These are phyloP conservation scores for Fusarium longipes DNA, from an alignment of 2,329 filamentous ascomycete genomes.

Conservation along the genomic window DNA sequence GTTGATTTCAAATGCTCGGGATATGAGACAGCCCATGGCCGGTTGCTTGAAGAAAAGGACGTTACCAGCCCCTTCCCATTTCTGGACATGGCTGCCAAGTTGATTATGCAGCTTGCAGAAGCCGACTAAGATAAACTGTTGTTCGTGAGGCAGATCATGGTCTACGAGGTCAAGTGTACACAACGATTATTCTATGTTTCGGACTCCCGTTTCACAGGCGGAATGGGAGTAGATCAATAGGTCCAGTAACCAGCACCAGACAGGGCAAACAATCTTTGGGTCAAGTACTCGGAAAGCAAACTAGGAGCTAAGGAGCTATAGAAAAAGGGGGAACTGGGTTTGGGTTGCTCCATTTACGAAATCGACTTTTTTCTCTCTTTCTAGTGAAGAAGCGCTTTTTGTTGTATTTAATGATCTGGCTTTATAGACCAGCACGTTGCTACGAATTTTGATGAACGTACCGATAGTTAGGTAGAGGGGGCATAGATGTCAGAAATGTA, in stretches of 20 bases:
- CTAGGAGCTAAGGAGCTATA: background rate
- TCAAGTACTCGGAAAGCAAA: background rate
- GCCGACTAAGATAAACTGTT: constrained; percentile 64
- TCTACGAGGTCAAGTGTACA: background rate
- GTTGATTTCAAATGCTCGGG: constrained; percentile 99
- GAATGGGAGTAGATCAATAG: background rate
- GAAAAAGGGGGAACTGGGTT: background rate
- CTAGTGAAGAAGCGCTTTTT: constrained; percentile 2
- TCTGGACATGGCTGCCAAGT: constrained; percentile 88
- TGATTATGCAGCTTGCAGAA: constrained; percentile 93
- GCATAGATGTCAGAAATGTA: constrained; percentile 2
- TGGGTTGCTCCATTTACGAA: background rate
- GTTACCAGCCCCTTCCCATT: constrained; percentile 96
- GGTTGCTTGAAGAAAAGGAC: constrained; percentile 88
- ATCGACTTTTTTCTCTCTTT: background rate
- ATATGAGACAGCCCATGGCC: constrained; percentile 84
- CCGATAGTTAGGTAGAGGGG: background rate
- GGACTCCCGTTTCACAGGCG: background rate
- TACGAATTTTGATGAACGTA: background rate
- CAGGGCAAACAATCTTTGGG: background rate
- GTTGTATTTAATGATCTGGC: constrained; percentile 1
- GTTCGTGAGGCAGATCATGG: background rate
- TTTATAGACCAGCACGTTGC: constrained; percentile 11
- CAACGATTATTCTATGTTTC: background rate
- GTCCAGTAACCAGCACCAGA: background rate